Evolutionary conservation across 305 asterid genomes (phyloP).

Genomic region (Fraxinus latifolia): DNA sequence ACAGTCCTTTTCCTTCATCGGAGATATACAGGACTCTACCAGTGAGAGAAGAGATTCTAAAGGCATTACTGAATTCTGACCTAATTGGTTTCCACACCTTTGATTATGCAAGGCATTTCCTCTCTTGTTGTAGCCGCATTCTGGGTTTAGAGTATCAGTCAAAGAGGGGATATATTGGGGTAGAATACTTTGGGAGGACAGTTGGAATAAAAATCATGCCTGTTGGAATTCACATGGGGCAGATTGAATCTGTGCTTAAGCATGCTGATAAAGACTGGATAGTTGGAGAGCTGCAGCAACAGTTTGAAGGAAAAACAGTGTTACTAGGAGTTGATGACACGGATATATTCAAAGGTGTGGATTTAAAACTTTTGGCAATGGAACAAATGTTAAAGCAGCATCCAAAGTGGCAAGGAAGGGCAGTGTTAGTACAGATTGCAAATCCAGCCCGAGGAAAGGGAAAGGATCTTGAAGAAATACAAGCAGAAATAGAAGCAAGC

Average conservation of each 20-base stretch:
- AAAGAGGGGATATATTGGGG: conserved; percentile 46
- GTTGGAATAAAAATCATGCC: conserved; percentile 53
- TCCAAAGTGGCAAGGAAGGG: conserved; percentile 48
- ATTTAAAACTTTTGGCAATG: conserved; percentile 44
- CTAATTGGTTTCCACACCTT: conserved; percentile 50
- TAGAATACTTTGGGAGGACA: conserved; percentile 45
- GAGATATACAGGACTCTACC: conserved; percentile 46
- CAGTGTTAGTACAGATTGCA: conserved; percentile 41
- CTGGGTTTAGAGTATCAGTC: conserved; percentile 48
- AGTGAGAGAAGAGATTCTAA: conserved; percentile 43
- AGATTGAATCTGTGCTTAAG: conserved; percentile 36
- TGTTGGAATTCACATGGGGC: conserved; percentile 48
- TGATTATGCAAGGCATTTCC: conserved; percentile 48
- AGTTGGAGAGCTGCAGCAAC: conserved; percentile 41
- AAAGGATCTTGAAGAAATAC: conserved; percentile 45
- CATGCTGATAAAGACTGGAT: conserved; percentile 45
- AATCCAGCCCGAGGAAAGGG: conserved; percentile 48
- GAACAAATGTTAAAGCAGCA: conserved; percentile 44
- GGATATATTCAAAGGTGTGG: conserved; percentile 45
- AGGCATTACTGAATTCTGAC: conserved; percentile 43
- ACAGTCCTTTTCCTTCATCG: conserved; percentile 50
- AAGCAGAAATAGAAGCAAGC: conserved; percentile 36
- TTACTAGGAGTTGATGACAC: conserved; percentile 47
- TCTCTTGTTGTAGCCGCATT: conserved; percentile 50
- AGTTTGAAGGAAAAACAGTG: conserved; percentile 42